Conservation (phyloP, 176 grass and related monocot species). For the Triticum timopheevii region DNA sequence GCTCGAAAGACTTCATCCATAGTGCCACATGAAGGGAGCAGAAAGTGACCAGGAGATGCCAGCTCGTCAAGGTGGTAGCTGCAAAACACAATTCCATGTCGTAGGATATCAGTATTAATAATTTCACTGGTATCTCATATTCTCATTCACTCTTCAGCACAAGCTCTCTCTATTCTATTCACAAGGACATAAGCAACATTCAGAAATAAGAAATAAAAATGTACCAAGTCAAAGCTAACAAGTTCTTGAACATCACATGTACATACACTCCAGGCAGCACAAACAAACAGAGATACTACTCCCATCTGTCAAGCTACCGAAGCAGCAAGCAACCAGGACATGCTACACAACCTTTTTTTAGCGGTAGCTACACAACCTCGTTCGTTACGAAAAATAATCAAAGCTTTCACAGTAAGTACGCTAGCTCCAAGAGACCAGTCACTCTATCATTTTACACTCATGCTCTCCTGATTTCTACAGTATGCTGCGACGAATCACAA, state of each 20-base stretch:
- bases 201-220: not conserved
- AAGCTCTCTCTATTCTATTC: not conserved
- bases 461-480: not conserved
- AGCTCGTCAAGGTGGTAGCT: constrained; percentile 99
- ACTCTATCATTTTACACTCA: not conserved
- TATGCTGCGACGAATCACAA: not conserved
- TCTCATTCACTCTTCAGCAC: not conserved
- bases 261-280: constrained; percentile 1
- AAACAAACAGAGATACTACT: constrained; percentile 28
- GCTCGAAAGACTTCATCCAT: constrained; percentile 95
- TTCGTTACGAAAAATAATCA: not conserved
- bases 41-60: constrained; percentile 99
- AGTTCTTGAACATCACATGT: not conserved
- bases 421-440: constrained; percentile 15
- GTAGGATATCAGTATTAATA: not conserved
- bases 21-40: constrained; percentile 95
- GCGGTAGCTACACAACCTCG: not conserved
- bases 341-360: not conserved
- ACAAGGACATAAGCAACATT: not conserved
- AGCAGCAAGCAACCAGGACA: constrained; percentile 22
- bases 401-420: not conserved
- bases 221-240: not conserved
- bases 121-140: not conserved
- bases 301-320: constrained; percentile 25
- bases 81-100: constrained; percentile 35